A percentile compares a stretch with the other conserved stretches of the same genome.
Conservation (phyloP, 768 basidiomycete genomes). For the Tricholoma furcatifolium region DNA sequence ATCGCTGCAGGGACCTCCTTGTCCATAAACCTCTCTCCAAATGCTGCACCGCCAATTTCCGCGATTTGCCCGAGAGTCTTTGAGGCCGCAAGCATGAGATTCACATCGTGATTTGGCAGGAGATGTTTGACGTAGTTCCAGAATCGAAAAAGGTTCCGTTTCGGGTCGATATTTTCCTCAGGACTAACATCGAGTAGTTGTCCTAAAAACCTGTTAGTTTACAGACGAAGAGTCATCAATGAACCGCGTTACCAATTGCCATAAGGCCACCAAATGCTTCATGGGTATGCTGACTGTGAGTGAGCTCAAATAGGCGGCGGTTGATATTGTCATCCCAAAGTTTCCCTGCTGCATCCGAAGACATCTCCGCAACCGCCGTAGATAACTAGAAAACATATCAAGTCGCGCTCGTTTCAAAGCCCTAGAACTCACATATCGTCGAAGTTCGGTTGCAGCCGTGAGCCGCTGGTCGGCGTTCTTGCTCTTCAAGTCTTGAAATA, state of each 20-base stretch:
- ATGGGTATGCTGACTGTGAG: conserved; percentile 73
- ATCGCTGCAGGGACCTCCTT: conserved; percentile 85
- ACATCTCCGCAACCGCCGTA: conserved; percentile 74
- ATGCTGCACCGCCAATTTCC: conserved; percentile 75
- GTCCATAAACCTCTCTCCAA: conserved; percentile 89
- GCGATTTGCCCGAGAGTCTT: conserved; percentile 89
- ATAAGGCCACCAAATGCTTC: conserved; percentile 86
- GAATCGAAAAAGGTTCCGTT: conserved; percentile 78
- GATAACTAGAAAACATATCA: conserved; percentile 51
- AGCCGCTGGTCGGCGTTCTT: conserved; percentile 62
- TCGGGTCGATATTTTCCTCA: conserved; percentile 81
- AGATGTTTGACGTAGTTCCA: conserved; percentile 93
- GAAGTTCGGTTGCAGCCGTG: conserved; percentile 69
- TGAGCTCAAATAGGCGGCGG: conserved; percentile 74
- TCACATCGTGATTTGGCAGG: conserved; percentile 87
- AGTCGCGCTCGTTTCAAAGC: conserved; percentile 2
- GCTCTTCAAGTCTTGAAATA: conserved; percentile 67
- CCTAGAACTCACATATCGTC: conserved; percentile 61
- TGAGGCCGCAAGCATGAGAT: conserved; percentile 94
- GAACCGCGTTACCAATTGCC: conserved; percentile 69
- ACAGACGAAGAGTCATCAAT: background rate
- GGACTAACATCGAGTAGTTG: conserved; percentile 73
- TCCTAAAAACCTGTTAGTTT: conserved; percentile 38
- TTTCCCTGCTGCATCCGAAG: conserved; percentile 76
- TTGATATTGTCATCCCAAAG: conserved; percentile 88